Base-by-base conservation (phyloP, 306 rosid species). In the Vicia faba region DNA sequence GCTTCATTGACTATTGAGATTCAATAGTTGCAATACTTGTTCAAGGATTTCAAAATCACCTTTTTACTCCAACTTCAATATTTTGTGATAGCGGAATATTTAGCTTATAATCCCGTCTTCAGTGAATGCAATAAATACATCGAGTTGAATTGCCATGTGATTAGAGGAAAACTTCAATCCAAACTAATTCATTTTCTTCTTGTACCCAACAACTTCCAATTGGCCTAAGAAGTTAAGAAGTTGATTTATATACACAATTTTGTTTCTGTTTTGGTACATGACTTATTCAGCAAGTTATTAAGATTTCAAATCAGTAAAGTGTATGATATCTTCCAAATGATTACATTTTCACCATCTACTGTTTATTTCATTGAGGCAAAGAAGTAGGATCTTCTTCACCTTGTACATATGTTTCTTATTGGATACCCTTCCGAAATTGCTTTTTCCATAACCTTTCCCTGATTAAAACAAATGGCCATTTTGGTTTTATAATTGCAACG, bases 361-460 rank as follows among this genome's bases (percentile, higher is more conserved):
- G 40, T 39, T 48, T 35, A 13, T 64, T 57, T 36, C 57, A 35
- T 70, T 49, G 13, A 56, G 61, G 40, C 44, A 41, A 15, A 62
- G 13, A 19, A 45, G 40, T 20, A 12, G 61, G 59, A 70, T 80
- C 73, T 55, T 64, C 78, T 55, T 64, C 78, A 78, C 65, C 61
- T 63, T 69, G 78, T 73, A 77, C 31, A 64, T 13, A 81, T 56
- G 58, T 74, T 61, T 57, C 66, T 67, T 31, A 73, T 12, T 12
- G 81, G 80, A 54, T 69, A 88, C 13, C 90, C 97, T 79, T 90
- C 97, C 16, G 35, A 61, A 50, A 45, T 66, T 61, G 82, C 95
- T 56, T 57, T 86, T 74, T 84, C 81, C 95, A 86, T 73, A 54
- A 85, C 46, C 79, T 78, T 86, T 56, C 83, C 91, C 97, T 93